Conservation (phyloP, 805 yeast species). For the Lipomyces orientalis region DNA sequence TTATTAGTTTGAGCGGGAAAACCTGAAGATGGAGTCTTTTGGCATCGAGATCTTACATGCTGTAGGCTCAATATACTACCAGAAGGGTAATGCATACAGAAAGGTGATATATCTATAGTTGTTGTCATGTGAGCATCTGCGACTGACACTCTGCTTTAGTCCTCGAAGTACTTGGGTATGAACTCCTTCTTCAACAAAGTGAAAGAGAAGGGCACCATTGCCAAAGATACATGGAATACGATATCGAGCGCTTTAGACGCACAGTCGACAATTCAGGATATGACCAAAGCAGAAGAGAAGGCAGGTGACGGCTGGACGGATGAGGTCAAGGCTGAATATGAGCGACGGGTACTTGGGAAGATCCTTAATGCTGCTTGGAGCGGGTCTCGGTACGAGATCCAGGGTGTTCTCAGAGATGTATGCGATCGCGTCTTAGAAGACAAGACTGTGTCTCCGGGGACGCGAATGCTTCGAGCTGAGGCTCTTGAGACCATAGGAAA, state of each 20-base stretch:
- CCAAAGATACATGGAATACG: slow-evolving; percentile 82
- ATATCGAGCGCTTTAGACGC: slow-evolving; percentile 87
- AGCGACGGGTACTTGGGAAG: slow-evolving; percentile 82
- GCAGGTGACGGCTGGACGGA: slow-evolving; percentile 60
- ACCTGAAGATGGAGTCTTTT: slow-evolving; percentile 90
- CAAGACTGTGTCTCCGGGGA: slow-evolving; percentile 61
- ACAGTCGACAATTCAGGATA: slow-evolving; percentile 74
- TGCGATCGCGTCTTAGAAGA: slow-evolving; percentile 80
- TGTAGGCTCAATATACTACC: slow-evolving; percentile 77
- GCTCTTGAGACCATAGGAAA: slow-evolving; percentile 77
- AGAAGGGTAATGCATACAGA: slow-evolving; percentile 74
- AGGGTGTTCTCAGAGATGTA: slow-evolving; percentile 76
- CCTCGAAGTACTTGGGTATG: slow-evolving; percentile 84
- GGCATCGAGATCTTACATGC: slow-evolving; percentile 83
- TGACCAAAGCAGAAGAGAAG: slow-evolving; percentile 73
- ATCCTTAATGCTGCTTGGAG: slow-evolving; percentile 95
- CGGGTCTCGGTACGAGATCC: slow-evolving; percentile 85
- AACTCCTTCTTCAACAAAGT: slow-evolving; percentile 81
- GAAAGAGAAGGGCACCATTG: slow-evolving; percentile 81
- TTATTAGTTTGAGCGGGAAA: slow-evolving; percentile 69
- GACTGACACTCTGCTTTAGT: slow-evolving; percentile 52
- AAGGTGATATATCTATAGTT: slow-evolving; percentile 58
- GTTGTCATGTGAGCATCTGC: background rate
- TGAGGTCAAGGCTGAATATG: slow-evolving; percentile 75
- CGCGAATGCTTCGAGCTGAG: slow-evolving; percentile 75